Conservation (phyloP, 257 asterid genomes). For the Penstemon barbatus region DNA sequence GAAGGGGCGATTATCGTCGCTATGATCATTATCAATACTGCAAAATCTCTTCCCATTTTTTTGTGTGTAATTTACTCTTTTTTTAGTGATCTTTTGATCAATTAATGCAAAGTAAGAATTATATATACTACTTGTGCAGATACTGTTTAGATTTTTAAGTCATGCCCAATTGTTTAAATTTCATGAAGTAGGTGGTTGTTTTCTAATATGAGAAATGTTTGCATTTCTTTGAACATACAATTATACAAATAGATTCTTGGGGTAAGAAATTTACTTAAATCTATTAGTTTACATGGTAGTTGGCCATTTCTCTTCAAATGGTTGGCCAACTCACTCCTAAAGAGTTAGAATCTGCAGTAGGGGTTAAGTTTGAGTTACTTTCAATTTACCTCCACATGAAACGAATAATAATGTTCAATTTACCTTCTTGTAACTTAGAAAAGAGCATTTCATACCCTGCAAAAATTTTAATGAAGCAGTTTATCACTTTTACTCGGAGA, state of each 20-base stretch:
- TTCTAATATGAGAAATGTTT: not conserved
- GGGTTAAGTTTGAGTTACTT: too few relatives aligned
- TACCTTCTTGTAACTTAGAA: too few relatives aligned
- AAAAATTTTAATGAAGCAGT: too few relatives aligned
- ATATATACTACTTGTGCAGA: slow-evolving; percentile 33
- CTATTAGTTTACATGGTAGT: slow-evolving; percentile 14
- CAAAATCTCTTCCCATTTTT: slow-evolving; percentile 19
- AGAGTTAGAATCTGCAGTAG: not conserved
- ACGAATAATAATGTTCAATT: too few relatives aligned
- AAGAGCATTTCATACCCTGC: too few relatives aligned
- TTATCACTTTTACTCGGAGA: too few relatives aligned
- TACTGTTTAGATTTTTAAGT: too few relatives aligned
- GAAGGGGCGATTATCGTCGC: slow-evolving; percentile 1
- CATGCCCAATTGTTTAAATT: too few relatives aligned
- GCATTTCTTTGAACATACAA: slow-evolving; percentile 7
- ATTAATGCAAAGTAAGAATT: not conserved
- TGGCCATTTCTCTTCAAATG: slow-evolving; percentile 30
- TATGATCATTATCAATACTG: slow-evolving; percentile 23
- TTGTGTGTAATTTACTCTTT: not conserved
- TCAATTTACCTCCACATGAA: too few relatives aligned
- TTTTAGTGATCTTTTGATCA: not conserved
- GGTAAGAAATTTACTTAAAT: not conserved
- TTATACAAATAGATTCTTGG: not conserved
- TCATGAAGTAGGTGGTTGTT: too few relatives aligned
- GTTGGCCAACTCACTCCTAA: slow-evolving; percentile 44